Conservation (phyloP, 306 rosid species). For the Betula pendula region DNA sequence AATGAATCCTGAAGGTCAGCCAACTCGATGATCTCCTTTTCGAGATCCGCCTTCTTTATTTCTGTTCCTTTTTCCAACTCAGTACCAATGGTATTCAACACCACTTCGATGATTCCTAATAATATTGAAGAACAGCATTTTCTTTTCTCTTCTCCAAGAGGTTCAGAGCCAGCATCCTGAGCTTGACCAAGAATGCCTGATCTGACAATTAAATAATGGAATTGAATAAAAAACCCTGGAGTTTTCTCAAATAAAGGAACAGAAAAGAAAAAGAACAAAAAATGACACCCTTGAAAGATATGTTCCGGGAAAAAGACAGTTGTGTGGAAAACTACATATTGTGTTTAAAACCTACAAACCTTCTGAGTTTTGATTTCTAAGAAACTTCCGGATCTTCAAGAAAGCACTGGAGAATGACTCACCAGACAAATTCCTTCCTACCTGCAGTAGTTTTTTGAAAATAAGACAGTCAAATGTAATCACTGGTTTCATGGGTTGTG, state of each 20-base stretch:
- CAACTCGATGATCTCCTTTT: constrained; percentile 37
- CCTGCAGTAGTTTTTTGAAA: constrained; percentile 23
- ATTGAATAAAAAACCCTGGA: background rate
- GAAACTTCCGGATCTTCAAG: constrained; percentile 33
- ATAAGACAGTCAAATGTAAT: background rate
- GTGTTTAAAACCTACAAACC: constrained; percentile 34
- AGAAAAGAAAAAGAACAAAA: background rate
- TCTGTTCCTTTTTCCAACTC: constrained; percentile 42
- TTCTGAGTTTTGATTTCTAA: constrained; percentile 30
- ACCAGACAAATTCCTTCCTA: constrained; percentile 32
- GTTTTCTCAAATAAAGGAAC: background rate
- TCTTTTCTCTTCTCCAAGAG: constrained; percentile 33
- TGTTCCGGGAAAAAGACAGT: background rate
- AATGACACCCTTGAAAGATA: background rate
- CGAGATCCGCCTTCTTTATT: constrained; percentile 29
- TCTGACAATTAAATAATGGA: constrained; percentile 27
- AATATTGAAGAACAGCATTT: constrained; percentile 26
- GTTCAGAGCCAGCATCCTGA: constrained; percentile 34
- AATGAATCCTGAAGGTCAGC: constrained; percentile 31
- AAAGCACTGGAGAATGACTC: constrained; percentile 30
- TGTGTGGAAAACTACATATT: background rate
- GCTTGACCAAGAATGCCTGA: constrained; percentile 32
- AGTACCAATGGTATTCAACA: constrained; percentile 33
- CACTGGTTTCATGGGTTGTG: background rate
- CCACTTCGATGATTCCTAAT: constrained; percentile 41